phyloP scores from a whole-genome alignment of 2,329 filamentous ascomycete species.

The Helotiales sp. region DNA sequence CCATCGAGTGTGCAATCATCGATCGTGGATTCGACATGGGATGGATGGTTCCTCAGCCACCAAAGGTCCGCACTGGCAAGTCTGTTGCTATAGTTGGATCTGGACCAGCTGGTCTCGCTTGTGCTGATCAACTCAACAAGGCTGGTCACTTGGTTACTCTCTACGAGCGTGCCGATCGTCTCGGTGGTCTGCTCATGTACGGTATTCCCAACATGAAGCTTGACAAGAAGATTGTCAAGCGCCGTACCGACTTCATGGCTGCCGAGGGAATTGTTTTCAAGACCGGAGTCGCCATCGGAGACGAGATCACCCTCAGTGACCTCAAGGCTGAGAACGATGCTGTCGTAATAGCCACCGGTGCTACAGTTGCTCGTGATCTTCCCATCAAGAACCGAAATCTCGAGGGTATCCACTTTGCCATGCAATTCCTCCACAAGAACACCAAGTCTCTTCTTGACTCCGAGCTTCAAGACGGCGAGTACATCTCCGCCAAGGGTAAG shows the following conservation, averaged over 20 bases:
- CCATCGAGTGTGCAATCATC: conserved; percentile 96
- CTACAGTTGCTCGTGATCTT: conserved; percentile 90
- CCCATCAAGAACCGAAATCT: conserved; percentile 88
- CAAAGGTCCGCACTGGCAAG: conserved; percentile 83
- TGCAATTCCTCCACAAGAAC: conserved; percentile 97
- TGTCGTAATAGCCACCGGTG: conserved; percentile 89
- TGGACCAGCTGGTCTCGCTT: conserved; percentile 87
- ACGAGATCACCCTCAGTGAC: conserved; percentile 71
- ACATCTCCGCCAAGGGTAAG: conserved; percentile 95
- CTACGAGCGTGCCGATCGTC: conserved; percentile 89
- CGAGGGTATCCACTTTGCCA: conserved; percentile 91
- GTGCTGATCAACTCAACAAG: conserved; percentile 92
- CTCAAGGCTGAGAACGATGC: conserved; percentile 78
- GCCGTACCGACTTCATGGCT: conserved; percentile 93
- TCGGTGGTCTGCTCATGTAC: conserved; percentile 95
- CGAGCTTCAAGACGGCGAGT: conserved; percentile 78
- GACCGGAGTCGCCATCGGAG: conserved; percentile 77
- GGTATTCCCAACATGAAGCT: conserved; percentile 99
- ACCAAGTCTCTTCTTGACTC: conserved; percentile 97
- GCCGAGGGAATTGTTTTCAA: conserved; percentile 85
- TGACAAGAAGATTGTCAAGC: conserved; percentile 95
- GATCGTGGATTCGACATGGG: conserved; percentile 97
- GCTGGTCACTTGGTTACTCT: conserved; percentile 88
- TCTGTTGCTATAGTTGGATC: conserved; percentile 88
- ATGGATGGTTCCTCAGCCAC: conserved; percentile 89